Evolutionary conservation across 2,329 filamentous ascomycete genomes (phyloP).

Genomic region (Fragosphaeria purpurea): DNA sequence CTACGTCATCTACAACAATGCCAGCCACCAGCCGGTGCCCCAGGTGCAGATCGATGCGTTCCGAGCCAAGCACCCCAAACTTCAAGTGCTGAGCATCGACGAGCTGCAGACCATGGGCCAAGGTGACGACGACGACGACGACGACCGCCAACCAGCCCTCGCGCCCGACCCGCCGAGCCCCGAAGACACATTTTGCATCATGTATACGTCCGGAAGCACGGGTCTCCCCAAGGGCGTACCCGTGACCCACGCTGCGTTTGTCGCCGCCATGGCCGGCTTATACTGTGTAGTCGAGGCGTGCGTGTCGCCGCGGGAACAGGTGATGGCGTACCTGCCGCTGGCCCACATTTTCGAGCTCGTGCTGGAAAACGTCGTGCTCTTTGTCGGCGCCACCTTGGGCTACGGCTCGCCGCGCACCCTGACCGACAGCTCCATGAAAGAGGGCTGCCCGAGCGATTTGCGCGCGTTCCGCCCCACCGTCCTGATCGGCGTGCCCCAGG

Average conservation of each 20-base stretch:
- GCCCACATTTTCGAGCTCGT: slow-evolving; percentile 96
- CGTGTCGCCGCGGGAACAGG: slow-evolving; percentile 64
- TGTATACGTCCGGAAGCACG: slow-evolving; percentile 84
- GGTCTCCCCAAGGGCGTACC: slow-evolving; percentile 83
- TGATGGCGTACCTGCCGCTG: slow-evolving; percentile 86
- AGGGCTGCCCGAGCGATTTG: slow-evolving; percentile 89
- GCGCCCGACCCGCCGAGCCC: slow-evolving; percentile 62
- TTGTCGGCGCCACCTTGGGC: slow-evolving; percentile 83
- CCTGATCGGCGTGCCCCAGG: slow-evolving; percentile 86
- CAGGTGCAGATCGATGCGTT: slow-evolving; percentile 45
- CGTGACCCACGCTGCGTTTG: slow-evolving; percentile 68
- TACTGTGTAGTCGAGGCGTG: slow-evolving; percentile 66
- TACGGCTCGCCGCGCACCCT: slow-evolving; percentile 88
- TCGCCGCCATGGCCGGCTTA: slow-evolving; percentile 77
- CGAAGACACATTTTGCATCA: slow-evolving; percentile 72
- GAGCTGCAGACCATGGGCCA: slow-evolving; percentile 49
- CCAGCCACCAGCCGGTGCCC: slow-evolving; percentile 38
- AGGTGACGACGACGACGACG: slow-evolving; percentile 52
- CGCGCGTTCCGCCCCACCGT: slow-evolving; percentile 82
- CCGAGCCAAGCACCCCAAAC: slow-evolving; percentile 42
- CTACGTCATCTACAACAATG: slow-evolving; percentile 53
- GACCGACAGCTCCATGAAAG: slow-evolving; percentile 65
- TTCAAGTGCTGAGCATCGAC: slow-evolving; percentile 44
- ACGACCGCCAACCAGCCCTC: slow-evolving; percentile 53
- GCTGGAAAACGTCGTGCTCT: slow-evolving; percentile 84